phyloP scores from a whole-genome alignment of 805 yeast species.

The Candida ulmi region DNA sequence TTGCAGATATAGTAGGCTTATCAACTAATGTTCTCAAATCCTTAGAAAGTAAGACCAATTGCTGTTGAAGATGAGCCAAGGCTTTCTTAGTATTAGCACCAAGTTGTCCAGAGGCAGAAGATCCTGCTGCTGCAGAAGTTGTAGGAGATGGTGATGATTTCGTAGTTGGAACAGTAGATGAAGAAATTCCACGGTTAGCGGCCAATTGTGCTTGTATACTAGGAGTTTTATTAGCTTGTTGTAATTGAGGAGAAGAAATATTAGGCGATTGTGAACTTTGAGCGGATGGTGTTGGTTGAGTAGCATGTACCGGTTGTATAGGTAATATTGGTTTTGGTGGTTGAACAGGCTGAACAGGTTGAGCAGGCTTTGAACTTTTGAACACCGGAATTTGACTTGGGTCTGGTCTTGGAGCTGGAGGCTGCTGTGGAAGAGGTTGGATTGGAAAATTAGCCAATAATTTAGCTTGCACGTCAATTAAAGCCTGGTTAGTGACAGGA shows the following conservation, averaged over 20 bases:
- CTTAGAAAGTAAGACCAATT: constrained; percentile 72
- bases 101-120: constrained; percentile 21
- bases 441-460: not conserved
- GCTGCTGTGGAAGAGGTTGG: not conserved
- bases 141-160: constrained; percentile 21
- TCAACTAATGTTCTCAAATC: constrained; percentile 64
- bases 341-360: not conserved
- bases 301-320: not conserved
- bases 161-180: constrained; percentile 3
- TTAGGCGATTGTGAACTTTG: not conserved
- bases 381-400: constrained; percentile 7
- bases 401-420: not conserved
- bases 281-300: not conserved
- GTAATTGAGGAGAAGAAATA: not conserved
- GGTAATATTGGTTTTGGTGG: not conserved
- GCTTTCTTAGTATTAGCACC: constrained; percentile 49
- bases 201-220: constrained; percentile 24
- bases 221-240: constrained; percentile 13
- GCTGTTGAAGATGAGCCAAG: constrained; percentile 79
- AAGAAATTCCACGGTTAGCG: constrained; percentile 26
- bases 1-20: constrained; percentile 76
- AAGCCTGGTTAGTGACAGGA: not conserved
- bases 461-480: constrained; percentile 4
- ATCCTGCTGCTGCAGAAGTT: constrained; percentile 25
- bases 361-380: constrained; percentile 1